A percentile compares a stretch with the other conserved stretches of the same genome.
phyloP scores from a whole-genome alignment of 306 rosid genomes.

The Cyamopsis tetragonoloba region DNA sequence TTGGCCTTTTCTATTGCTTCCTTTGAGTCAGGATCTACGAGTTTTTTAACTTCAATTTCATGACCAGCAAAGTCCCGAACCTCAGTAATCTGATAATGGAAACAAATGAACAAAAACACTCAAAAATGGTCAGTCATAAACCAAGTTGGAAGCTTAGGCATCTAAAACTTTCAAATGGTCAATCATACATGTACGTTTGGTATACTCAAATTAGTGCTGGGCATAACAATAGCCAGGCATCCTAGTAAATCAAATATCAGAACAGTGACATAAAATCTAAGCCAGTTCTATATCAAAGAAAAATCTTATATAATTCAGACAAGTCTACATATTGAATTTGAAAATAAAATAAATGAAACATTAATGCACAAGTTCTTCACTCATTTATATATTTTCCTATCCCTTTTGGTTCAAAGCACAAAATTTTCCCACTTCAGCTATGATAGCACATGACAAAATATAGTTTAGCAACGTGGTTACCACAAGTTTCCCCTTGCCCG shows the following conservation, averaged over 20 bases:
- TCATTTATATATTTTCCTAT: not conserved
- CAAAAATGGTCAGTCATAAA: slow-evolving; percentile 8
- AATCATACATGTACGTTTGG: not conserved
- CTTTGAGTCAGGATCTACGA: slow-evolving; percentile 81
- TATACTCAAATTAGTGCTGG: not conserved
- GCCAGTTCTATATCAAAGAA: not conserved
- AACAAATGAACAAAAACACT: slow-evolving; percentile 20
- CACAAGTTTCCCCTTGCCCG: slow-evolving; percentile 77
- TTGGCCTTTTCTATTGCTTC: slow-evolving; percentile 73
- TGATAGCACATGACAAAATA: not conserved
- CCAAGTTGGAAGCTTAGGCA: not conserved
- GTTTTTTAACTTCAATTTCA: slow-evolving; percentile 79
- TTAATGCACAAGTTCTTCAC: not conserved
- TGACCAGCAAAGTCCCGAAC: slow-evolving; percentile 96
- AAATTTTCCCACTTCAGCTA: slow-evolving; percentile 8
- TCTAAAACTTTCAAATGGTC: slow-evolving; percentile 5
- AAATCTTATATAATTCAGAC: not conserved
- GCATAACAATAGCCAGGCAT: slow-evolving; percentile 1
- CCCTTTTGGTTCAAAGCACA: not conserved
- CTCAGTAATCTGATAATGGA: slow-evolving; percentile 67
- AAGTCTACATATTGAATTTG: not conserved
- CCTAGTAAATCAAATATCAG: slow-evolving; percentile 4
- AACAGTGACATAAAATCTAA: not conserved
- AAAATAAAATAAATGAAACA: not conserved
- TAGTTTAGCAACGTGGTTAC: slow-evolving; percentile 37